Conservation (phyloP, 305 asterid genomes). For the Rubia balearica region DNA sequence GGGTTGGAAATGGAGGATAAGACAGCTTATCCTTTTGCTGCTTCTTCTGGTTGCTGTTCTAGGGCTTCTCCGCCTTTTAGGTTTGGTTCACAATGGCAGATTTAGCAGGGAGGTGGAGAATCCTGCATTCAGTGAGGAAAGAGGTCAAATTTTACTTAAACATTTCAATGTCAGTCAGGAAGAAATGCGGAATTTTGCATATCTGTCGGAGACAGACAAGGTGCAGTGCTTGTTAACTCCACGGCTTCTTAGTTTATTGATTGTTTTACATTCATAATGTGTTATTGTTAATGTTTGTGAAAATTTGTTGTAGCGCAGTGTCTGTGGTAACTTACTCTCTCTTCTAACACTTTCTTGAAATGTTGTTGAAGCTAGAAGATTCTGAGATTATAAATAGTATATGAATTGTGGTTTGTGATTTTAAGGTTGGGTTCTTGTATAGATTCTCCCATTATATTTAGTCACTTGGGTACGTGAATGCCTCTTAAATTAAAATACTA, state of each 20-base stretch:
- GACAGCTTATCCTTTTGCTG: slow-evolving; percentile 28
- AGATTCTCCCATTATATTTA: neutral
- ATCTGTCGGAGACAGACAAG: slow-evolving; percentile 31
- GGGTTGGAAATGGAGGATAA: slow-evolving; percentile 42
- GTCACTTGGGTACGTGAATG: neutral
- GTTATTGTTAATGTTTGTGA: neutral
- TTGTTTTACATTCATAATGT: slow-evolving; percentile 6
- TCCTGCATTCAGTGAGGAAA: slow-evolving; percentile 26
- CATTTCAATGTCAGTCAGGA: slow-evolving; percentile 47
- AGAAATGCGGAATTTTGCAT: slow-evolving; percentile 34
- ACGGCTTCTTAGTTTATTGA: neutral
- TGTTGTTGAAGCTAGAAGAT: neutral
- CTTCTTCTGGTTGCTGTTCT: slow-evolving; percentile 24
- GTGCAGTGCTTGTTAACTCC: slow-evolving; percentile 16
- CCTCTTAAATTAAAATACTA: neutral
- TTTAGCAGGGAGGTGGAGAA: slow-evolving; percentile 24
- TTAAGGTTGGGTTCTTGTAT: neutral
- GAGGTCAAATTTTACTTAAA: slow-evolving; percentile 28
- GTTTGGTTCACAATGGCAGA: slow-evolving; percentile 21
- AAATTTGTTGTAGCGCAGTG: neutral
- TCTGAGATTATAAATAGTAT: no score
- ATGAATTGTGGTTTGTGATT: neutral
- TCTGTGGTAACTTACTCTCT: neutral
- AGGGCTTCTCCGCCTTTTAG: slow-evolving; percentile 32
- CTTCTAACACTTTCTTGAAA: neutral